These are phyloP conservation scores for Parachaetomium inaequale DNA, from an alignment of 495 filamentous ascomycete species.

Conservation along the genomic window DNA sequence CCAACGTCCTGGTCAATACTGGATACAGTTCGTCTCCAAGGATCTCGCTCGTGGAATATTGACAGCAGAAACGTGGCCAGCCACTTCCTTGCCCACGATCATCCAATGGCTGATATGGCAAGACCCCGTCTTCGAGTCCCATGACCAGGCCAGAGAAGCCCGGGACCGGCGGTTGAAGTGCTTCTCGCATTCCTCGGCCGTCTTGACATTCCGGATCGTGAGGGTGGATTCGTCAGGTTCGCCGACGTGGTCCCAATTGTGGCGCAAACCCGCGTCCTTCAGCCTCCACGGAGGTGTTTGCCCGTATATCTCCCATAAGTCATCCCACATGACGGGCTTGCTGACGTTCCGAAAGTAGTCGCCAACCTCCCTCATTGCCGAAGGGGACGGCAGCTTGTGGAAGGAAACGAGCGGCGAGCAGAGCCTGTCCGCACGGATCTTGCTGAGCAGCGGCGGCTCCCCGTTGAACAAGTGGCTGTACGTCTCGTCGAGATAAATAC, in stretches of 20 bases:
- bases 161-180: constrained; percentile 26
- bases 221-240: constrained; percentile 32
- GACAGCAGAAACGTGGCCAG: constrained; percentile 20
- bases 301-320: constrained; percentile 39
- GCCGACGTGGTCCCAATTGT: constrained; percentile 41
- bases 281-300: constrained; percentile 32
- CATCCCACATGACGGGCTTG: constrained; percentile 39
- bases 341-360: constrained; percentile 33
- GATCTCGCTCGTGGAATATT: constrained; percentile 16
- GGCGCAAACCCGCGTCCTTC: constrained; percentile 26
- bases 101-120: constrained; percentile 45
- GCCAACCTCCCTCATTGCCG: constrained; percentile 37
- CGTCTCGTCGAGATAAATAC: constrained; percentile 42
- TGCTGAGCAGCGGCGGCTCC: constrained; percentile 40
- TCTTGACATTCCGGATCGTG: constrained; percentile 30
- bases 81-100: constrained; percentile 36
- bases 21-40: constrained; percentile 19
- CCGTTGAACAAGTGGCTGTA: constrained; percentile 47
- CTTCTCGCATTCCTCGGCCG: constrained; percentile 24
- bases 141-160: constrained; percentile 45
- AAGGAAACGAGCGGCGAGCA: constrained; percentile 42
- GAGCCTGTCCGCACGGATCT: constrained; percentile 40
- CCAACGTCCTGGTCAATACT: constrained; percentile 1
- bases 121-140: constrained; percentile 27
- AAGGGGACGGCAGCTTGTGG: constrained; percentile 35